Evolutionary conservation across 2,329 filamentous ascomycete genomes (phyloP), one percentile per base, ranked within the genome.

Genomic region (Onygenales sp.): DNA sequence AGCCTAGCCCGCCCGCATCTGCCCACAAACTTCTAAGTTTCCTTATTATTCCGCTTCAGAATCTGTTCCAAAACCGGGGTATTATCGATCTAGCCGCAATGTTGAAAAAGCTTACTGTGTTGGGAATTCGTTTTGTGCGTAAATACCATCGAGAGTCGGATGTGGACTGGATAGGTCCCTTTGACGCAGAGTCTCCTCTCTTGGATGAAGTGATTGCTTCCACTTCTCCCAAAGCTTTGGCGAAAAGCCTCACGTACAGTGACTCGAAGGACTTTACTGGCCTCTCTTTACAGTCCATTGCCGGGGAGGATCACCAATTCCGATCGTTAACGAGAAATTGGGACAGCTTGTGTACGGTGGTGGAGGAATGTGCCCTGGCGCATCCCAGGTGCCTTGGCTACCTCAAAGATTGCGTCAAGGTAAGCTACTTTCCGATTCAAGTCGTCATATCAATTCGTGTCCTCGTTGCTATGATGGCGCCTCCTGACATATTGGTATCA

Each of bases 291-390:
- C 54, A 63, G 43, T 58, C 53, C 50, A 56, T 69, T 46, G 46
- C 63, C 9, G 54, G 59, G 9, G 55, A 66, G 5, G 63, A 64
- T 17, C 46, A 56, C 2, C 43, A 60, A 8, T 56, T 65, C 0
- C 58, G 55, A 7, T 45, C 46, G n/a, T 43, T 72, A 5, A 43
- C 65, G 4, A 43, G 46, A 0, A 59, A 63, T 44, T 72, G 70
- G 70, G 60, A 65, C 38, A 46, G 52, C 17, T 57, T 71, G 10
- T 65, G 61, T 38, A 60, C 60, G 5, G 64, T 64, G 1, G 65
- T 68, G 1, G 70, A 68, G 63, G 70, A 72, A 57, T 71, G 65
- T 53, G 72, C 68, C 50, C 62, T 60, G 2, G 69, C 66, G 9
- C 55, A 71, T 38, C 68, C 69, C 7, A 65, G 70, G 7, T 46